Percentiles rank a stretch among this genome's conserved stretches.
Evolutionary conservation across 1,139 yeast genomes (phyloP).

Genomic region (Eremothecium cymbalariae): DNA sequence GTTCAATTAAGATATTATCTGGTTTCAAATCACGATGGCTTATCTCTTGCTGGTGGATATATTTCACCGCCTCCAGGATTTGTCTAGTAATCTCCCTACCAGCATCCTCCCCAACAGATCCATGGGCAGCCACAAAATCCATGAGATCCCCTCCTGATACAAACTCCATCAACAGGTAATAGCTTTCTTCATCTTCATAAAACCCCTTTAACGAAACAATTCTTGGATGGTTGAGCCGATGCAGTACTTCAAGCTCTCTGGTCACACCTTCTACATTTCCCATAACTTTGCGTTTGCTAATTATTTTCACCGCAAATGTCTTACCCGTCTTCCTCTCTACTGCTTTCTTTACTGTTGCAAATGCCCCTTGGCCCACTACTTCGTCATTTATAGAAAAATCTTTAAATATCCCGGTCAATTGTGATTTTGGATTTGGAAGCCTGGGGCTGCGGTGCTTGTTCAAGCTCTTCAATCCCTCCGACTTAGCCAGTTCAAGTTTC

Average conservation of each 20-base stretch:
- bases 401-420: constrained; percentile 46
- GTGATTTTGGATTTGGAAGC: constrained; percentile 14
- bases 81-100: constrained; percentile 80
- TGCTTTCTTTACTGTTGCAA: constrained; percentile 90
- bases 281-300: constrained; percentile 69
- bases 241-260: constrained; percentile 73
- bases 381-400: constrained; percentile 75
- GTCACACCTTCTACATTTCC: constrained; percentile 78
- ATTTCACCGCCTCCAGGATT: constrained; percentile 71
- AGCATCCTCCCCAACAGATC: constrained; percentile 85
- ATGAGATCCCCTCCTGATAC: constrained; percentile 96
- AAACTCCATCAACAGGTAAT: constrained; percentile 88
- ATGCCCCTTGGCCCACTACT: constrained; percentile 92
- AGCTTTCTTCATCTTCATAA: constrained; percentile 71
- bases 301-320: constrained; percentile 83
- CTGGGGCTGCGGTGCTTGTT: constrained; percentile 1
- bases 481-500: constrained; percentile 16
- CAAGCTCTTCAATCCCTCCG: constrained; percentile 10
- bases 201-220: constrained; percentile 77
- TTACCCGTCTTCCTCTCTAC: constrained; percentile 78
- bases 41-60: constrained; percentile 82
- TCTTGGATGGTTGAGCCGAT: constrained; percentile 71
- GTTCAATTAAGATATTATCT: constrained; percentile 83
- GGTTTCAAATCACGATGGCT: constrained; percentile 92
- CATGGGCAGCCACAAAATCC: constrained; percentile 90